Percentiles rank a stretch among this genome's conserved stretches.
These are phyloP conservation scores for Cutaneotrichosporon dermatis DNA, from an alignment of 1,284 basidiomycete species.

Conservation along the genomic window DNA sequence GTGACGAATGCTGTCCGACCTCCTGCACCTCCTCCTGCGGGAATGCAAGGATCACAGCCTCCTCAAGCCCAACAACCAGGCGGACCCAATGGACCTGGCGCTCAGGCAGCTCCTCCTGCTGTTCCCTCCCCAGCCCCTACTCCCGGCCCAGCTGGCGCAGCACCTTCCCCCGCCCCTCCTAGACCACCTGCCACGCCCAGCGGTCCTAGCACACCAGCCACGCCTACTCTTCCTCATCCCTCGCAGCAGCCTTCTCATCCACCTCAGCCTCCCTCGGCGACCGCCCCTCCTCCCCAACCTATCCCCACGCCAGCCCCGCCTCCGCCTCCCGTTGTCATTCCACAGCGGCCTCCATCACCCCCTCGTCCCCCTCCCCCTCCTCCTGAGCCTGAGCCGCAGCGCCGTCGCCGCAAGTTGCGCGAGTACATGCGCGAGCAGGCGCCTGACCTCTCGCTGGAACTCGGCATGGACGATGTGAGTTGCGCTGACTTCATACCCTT, in stretches of 20 bases:
- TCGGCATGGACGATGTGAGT: conserved; percentile 36
- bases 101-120: no score
- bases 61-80: no score
- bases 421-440: conserved; percentile 33
- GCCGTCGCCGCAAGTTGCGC: conserved; percentile 36
- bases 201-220: background rate
- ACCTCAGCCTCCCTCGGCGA: background rate
- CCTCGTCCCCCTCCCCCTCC: conserved; percentile 18
- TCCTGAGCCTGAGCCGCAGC: conserved; percentile 28
- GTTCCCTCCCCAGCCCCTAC: background rate
- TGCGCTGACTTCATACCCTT: background rate
- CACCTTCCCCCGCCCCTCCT: background rate
- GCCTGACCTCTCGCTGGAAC: conserved; percentile 36
- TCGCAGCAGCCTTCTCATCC: background rate
- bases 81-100: no score
- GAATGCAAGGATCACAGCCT: no score
- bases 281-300: background rate
- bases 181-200: background rate
- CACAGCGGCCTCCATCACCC: conserved; percentile 3
- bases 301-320: background rate
- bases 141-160: background rate
- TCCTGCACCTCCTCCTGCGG: no score
- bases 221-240: background rate
- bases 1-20: no score
- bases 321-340: conserved; percentile 1